phyloP scores from a whole-genome alignment of 768 basidiomycete species.

The Pleurotus cornucopiae region DNA sequence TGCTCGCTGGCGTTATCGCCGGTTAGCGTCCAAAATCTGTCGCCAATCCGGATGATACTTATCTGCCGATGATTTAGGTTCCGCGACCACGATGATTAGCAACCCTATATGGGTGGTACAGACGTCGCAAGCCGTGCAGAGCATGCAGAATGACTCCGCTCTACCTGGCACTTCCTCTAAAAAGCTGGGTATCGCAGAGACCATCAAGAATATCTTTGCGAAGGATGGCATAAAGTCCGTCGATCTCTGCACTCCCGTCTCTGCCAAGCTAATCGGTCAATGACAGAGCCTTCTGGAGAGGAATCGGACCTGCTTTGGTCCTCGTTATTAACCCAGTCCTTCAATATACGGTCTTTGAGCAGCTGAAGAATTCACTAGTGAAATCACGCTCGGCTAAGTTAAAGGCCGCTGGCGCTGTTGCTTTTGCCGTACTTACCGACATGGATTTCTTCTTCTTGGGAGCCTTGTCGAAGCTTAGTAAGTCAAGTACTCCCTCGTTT shows the following conservation, averaged over 20 bases:
- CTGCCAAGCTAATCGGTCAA: background rate
- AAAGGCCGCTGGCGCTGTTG: slow-evolving; percentile 18
- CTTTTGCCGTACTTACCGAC: slow-evolving; percentile 60
- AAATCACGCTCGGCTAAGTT: slow-evolving; percentile 2
- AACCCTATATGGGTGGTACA: slow-evolving; percentile 99
- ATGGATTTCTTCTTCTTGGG: slow-evolving; percentile 95
- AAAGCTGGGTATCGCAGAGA: slow-evolving; percentile 67
- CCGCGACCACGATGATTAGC: slow-evolving; percentile 81
- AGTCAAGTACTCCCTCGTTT: slow-evolving; percentile 13
- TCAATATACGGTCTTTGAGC: slow-evolving; percentile 21
- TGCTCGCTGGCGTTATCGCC: slow-evolving; percentile 83
- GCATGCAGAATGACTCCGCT: slow-evolving; percentile 33
- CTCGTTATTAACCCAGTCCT: slow-evolving; percentile 75
- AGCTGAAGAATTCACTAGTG: background rate
- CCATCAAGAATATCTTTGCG: slow-evolving; percentile 78
- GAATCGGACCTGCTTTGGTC: slow-evolving; percentile 81
- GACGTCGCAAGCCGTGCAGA: slow-evolving; percentile 78
- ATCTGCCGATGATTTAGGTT: slow-evolving; percentile 45
- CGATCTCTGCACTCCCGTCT: slow-evolving; percentile 23
- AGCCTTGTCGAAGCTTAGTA: slow-evolving; percentile 86
- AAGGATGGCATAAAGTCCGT: slow-evolving; percentile 77
- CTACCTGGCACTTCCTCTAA: background rate
- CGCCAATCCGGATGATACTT: background rate
- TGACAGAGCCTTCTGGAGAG: slow-evolving; percentile 23
- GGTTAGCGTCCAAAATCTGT: slow-evolving; percentile 36